Evolutionary conservation across 2,329 filamentous ascomycete species (phyloP).

Genomic region (Paradendryphiella salina): DNA sequence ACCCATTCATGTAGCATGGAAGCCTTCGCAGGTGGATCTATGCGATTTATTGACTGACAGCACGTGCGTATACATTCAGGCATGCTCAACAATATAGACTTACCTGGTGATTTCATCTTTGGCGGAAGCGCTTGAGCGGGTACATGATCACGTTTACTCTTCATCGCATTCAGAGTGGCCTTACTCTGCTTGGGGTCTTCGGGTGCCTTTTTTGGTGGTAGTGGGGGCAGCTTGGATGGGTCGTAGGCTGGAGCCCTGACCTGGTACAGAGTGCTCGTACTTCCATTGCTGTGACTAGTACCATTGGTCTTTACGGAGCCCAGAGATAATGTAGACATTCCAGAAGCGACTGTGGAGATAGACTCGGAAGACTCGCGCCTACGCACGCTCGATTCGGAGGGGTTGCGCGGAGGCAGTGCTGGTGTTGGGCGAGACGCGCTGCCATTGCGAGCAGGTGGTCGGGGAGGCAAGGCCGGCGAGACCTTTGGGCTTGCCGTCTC

Average conservation of each 20-base stretch:
- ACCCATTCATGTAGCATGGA: neutral
- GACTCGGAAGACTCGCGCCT: constrained; percentile 52
- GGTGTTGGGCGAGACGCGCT: constrained; percentile 47
- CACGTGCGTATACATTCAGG: neutral
- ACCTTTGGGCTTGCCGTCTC: constrained; percentile 24
- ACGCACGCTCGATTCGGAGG: constrained; percentile 47
- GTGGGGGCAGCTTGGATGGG: constrained; percentile 57
- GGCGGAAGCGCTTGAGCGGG: constrained; percentile 32
- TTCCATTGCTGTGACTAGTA: constrained; percentile 41
- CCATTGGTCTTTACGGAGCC: constrained; percentile 51
- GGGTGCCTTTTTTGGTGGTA: constrained; percentile 56
- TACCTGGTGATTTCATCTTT: constrained; percentile 33
- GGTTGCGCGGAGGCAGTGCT: constrained; percentile 50
- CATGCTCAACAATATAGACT: constrained; percentile 1
- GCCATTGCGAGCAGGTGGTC: constrained; percentile 55
- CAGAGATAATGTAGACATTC: constrained; percentile 54
- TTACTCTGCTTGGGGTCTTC: constrained; percentile 48
- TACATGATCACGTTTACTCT: constrained; percentile 38
- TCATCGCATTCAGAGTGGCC: constrained; percentile 44
- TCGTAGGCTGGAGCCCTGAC: constrained; percentile 62
- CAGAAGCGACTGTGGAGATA: constrained; percentile 55
- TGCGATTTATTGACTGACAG: neutral
- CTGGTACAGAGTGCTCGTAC: constrained; percentile 39
- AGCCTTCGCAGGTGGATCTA: neutral
- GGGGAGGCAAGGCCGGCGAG: constrained; percentile 41